Evolutionary conservation across 2,329 filamentous ascomycete species (phyloP).

Genomic region (Epichloe sp.): DNA sequence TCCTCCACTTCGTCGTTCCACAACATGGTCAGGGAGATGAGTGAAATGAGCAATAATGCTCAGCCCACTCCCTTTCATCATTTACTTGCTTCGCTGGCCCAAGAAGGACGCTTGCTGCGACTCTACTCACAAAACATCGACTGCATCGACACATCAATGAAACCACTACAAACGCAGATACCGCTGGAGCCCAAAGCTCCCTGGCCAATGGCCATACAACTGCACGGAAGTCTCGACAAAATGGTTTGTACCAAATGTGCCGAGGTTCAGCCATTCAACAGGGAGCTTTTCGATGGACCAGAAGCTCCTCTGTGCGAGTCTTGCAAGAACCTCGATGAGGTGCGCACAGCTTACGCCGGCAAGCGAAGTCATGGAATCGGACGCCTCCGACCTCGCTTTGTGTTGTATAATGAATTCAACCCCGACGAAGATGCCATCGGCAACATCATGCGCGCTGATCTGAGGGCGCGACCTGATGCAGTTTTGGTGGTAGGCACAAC

Average conservation of each 20-base stretch:
- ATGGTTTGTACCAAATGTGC: conserved; percentile 96
- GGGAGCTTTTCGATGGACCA: conserved; percentile 69
- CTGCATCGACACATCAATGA: conserved; percentile 75
- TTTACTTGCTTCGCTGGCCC: conserved; percentile 76
- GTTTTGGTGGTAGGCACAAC: conserved; percentile 92
- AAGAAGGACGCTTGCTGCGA: conserved; percentile 75
- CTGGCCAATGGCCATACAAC: conserved; percentile 86
- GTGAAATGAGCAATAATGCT: conserved; percentile 62
- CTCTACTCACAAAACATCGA: conserved; percentile 97
- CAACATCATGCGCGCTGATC: conserved; percentile 73
- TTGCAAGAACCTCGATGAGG: conserved; percentile 62
- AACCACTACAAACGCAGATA: conserved; percentile 65
- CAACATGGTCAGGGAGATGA: conserved; percentile 88
- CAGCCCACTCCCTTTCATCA: conserved; percentile 85
- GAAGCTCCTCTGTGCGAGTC: conserved; percentile 66
- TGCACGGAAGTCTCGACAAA: conserved; percentile 86
- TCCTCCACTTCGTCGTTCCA: conserved; percentile 83
- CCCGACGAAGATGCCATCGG: conserved; percentile 95
- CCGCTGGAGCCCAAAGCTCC: conserved; percentile 73
- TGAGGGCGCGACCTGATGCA: conserved; percentile 76
- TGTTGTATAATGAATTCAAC: conserved; percentile 94
- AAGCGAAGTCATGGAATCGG: conserved; percentile 92
- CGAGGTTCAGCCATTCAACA: conserved; percentile 61
- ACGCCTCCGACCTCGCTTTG: conserved; percentile 78
- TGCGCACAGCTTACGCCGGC: conserved; percentile 62